These are phyloP conservation scores for Pleurotus tuber-regium DNA, from an alignment of 768 basidiomycete genomes.

Conservation along the genomic window DNA sequence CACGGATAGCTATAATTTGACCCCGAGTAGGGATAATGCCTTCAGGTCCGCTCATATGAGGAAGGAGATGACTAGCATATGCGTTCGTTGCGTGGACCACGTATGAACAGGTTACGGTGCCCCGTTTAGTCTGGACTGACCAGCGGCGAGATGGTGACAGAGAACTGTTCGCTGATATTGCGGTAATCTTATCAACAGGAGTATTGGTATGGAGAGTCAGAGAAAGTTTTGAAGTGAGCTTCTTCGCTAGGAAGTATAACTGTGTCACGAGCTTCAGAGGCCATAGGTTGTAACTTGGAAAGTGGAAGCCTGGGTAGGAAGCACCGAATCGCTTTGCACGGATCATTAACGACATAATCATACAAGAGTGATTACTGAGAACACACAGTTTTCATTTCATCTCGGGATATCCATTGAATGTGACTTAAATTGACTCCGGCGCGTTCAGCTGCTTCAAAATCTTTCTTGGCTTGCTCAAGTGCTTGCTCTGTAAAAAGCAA, in stretches of 20 bases:
- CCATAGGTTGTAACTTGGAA: constrained; percentile 67
- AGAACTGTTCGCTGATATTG: constrained; percentile 10
- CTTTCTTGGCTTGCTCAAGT: constrained; percentile 29
- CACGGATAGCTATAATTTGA: constrained; percentile 52
- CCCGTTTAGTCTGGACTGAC: constrained; percentile 65
- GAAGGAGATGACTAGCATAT: constrained; percentile 77
- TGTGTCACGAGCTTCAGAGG: constrained; percentile 78
- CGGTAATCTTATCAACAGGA: constrained; percentile 51
- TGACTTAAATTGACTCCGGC: constrained; percentile 48
- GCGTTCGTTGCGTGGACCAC: constrained; percentile 89
- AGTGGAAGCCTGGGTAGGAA: constrained; percentile 48
- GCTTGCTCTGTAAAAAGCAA: constrained; percentile 50
- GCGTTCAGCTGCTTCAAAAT: constrained; percentile 50
- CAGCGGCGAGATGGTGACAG: constrained; percentile 38
- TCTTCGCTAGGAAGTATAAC: constrained; percentile 45
- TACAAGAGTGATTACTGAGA: not conserved
- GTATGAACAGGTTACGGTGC: constrained; percentile 53
- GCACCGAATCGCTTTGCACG: constrained; percentile 48
- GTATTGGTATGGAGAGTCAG: constrained; percentile 72
- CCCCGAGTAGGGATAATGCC: constrained; percentile 73
- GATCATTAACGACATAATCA: not conserved
- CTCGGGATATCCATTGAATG: constrained; percentile 45
- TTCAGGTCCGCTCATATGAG: constrained; percentile 50
- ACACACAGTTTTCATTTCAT: constrained; percentile 47
- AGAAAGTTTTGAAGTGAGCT: constrained; percentile 28